phyloP scores from a whole-genome alignment of 306 rosid species.

The Vigna radiata region DNA sequence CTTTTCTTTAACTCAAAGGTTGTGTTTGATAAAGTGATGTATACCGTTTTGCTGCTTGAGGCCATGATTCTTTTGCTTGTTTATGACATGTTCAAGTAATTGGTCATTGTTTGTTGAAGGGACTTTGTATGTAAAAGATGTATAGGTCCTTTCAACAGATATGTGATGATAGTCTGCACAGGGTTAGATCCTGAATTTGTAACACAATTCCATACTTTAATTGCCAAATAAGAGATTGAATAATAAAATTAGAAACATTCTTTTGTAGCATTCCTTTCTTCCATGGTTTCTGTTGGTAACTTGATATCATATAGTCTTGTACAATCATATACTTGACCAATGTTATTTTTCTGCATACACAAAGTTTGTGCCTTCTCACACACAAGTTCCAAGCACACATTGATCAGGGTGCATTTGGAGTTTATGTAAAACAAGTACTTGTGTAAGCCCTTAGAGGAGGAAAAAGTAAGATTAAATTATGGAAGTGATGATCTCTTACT shows the following conservation, averaged over 20 bases:
- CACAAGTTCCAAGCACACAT: neutral
- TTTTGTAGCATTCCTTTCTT: conserved; percentile 44
- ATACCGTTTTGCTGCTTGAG: conserved; percentile 11
- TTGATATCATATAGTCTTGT: neutral
- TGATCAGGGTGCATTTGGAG: too few relatives aligned
- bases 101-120: conserved; percentile 57
- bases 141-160: conserved; percentile 48
- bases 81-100: conserved; percentile 42
- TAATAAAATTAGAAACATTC: conserved; percentile 42
- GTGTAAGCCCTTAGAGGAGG: too few relatives aligned
- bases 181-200: conserved; percentile 44
- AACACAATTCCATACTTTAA: conserved; percentile 42
- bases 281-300: conserved; percentile 18
- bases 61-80: conserved; percentile 47
- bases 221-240: conserved; percentile 40
- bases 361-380: conserved; percentile 15
- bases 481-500: too few relatives aligned
- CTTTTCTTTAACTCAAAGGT: conserved; percentile 59
- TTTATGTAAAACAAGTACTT: too few relatives aligned
- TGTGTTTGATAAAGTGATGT: conserved; percentile 14
- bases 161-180: conserved; percentile 46
- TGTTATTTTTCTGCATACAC: conserved; percentile 17
- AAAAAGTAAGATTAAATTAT: too few relatives aligned
- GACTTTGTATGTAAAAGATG: conserved; percentile 55
- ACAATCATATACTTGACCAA: neutral